phyloP scores from a whole-genome alignment of 176 grass and related monocot species.

The Oryza rufipogon region DNA sequence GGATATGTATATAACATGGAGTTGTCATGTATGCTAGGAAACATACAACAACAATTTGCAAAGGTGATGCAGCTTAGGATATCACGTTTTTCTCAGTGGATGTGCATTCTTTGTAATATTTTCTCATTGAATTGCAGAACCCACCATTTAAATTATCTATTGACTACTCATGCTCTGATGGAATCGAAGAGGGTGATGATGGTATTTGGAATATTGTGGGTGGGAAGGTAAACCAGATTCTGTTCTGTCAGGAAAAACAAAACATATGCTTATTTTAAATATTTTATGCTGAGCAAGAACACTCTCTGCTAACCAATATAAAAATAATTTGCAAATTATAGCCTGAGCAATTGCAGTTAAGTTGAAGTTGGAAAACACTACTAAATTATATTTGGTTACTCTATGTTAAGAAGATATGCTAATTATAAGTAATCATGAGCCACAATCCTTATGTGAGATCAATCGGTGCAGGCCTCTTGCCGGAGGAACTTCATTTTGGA shows the following conservation, averaged over 20 bases:
- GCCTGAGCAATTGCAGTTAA: conserved; percentile 24
- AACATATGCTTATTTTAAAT: conserved; percentile 12
- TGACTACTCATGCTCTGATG: conserved; percentile 76
- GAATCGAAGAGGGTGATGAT: conserved; percentile 78
- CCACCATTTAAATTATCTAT: conserved; percentile 81
- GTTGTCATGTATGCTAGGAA: conserved; percentile 52
- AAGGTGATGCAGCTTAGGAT: conserved; percentile 61
- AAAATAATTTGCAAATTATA: conserved; percentile 4
- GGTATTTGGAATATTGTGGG: conserved; percentile 96
- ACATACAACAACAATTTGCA: conserved; percentile 54
- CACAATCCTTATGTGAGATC: conserved; percentile 13
- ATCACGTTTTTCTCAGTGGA: neutral
- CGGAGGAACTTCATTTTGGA: conserved; percentile 89
- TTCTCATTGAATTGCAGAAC: conserved; percentile 57
- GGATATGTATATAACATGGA: conserved; percentile 76
- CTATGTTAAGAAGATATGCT: neutral
- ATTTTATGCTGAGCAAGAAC: conserved; percentile 13
- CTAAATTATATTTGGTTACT: conserved; percentile 11
- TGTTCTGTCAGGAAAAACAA: neutral
- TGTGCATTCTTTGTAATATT: neutral
- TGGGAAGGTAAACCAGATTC: conserved; percentile 69
- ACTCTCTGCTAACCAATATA: neutral
- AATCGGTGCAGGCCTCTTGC: conserved; percentile 79
- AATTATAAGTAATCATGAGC: neutral
- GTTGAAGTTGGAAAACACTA: conserved; percentile 25